phyloP scores from a whole-genome alignment of 345 rosid species.

The Mangifera indica region DNA sequence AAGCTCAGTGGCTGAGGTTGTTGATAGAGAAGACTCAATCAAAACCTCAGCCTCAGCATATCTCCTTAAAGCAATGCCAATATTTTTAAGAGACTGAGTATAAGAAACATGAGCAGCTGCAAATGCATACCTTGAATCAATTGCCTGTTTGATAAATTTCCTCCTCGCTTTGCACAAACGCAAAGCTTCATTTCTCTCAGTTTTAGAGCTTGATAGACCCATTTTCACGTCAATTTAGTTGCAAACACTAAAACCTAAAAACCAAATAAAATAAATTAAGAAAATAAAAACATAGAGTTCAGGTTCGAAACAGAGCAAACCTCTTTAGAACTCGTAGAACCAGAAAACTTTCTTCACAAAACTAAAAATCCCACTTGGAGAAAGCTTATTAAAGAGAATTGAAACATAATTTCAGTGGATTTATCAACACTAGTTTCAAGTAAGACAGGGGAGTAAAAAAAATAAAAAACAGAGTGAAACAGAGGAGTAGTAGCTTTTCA shows the following conservation, averaged over 20 bases:
- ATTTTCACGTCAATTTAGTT: conserved; percentile 37
- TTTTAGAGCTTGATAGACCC: conserved; percentile 77
- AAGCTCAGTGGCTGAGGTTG: conserved; percentile 70
- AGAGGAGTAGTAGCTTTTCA: no score
- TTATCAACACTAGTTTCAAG: no score
- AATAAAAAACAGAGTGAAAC: no score
- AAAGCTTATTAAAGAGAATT: no score
- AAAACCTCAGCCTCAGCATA: conserved; percentile 70
- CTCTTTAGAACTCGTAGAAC: background rate
- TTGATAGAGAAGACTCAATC: conserved; percentile 61
- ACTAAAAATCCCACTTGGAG: no score
- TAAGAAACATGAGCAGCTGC: conserved; percentile 95
- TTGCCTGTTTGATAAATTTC: conserved; percentile 69
- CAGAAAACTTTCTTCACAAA: background rate
- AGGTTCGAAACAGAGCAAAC: background rate
- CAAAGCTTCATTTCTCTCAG: conserved; percentile 57
- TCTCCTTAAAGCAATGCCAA: conserved; percentile 73
- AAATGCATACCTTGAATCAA: conserved; percentile 73
- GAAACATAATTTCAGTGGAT: no score
- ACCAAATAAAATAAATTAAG: background rate
- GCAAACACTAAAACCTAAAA: background rate
- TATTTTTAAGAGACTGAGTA: conserved; percentile 62
- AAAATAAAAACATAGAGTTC: conserved; percentile 1
- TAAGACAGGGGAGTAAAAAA: no score
- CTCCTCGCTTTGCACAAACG: conserved; percentile 70